Evolutionary conservation across 805 yeast genomes (phyloP).

Genomic region (Saccharomyces paradoxus): DNA sequence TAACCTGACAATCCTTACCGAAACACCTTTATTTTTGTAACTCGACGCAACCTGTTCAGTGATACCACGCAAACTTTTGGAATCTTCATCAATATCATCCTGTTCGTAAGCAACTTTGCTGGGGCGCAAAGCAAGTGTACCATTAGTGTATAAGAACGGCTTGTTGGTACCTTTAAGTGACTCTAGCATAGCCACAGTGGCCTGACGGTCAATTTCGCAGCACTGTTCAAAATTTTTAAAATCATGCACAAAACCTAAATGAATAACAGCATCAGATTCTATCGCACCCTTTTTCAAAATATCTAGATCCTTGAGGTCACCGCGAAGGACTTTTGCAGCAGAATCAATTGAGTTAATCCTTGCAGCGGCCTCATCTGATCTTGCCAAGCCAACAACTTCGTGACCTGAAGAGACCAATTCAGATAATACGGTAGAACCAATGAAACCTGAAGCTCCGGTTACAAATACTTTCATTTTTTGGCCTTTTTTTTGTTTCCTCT

Average conservation of each 20-base stretch:
- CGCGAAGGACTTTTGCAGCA: constrained; percentile 19
- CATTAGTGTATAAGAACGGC: constrained; percentile 23
- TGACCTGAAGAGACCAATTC: constrained; percentile 22
- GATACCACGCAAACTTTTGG: constrained; percentile 4
- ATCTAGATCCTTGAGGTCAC: constrained; percentile 27
- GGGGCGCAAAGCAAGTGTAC: constrained; percentile 9
- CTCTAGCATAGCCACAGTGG: constrained; percentile 24
- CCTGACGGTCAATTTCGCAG: constrained; percentile 21
- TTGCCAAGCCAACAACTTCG: constrained; percentile 26
- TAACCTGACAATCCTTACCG: constrained; percentile 22
- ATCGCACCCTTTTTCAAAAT: constrained; percentile 23
- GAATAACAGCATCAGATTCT: constrained; percentile 33
- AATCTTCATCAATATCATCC: not conserved
- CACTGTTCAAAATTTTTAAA: constrained; percentile 16
- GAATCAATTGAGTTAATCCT: constrained; percentile 23
- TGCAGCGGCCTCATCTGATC: constrained; percentile 27
- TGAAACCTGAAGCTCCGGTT: constrained; percentile 33
- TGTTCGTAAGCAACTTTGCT: constrained; percentile 9
- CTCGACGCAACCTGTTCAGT: constrained; percentile 12
- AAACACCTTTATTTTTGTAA: constrained; percentile 24
- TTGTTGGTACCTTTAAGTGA: constrained; percentile 27
- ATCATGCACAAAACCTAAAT: constrained; percentile 32
- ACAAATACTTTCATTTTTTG: constrained; percentile 27
- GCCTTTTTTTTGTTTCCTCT: not conserved
- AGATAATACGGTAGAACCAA: constrained; percentile 23